Evolutionary conservation across 495 filamentous ascomycete genomes (phyloP), one percentile per base, ranked within the genome.

Genomic region (Diplogelasinospora grovesii): DNA sequence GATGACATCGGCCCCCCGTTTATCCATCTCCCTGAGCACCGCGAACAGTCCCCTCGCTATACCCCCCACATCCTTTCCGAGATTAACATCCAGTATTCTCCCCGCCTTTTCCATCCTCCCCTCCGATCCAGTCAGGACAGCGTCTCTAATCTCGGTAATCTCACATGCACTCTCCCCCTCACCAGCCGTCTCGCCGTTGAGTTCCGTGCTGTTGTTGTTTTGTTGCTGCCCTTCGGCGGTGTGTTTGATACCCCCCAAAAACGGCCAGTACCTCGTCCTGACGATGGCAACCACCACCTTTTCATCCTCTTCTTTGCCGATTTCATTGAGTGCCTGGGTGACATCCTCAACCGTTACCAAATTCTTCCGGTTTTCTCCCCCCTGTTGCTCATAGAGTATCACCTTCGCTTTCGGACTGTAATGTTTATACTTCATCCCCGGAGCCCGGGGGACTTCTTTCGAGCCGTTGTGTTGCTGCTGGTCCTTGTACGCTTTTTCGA

Each of bases 371-470:
- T n/a, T n/a, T n/a, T n/a, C n/a, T 22, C 39, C 41, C 15, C 50
- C 45, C 48, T 44, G 50, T n/a, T 59, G 52, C 57, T 95, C 85
- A 56, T 85, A 92, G 1, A 99, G 69, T 16, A 95, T 66, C 8
- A 99, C 90, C 22, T 72, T 79, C 11, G 92, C 92, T 54, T 82
- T 84, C 0, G 92, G 92, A 15, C 89, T 93, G 56, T 99, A 99
- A 59, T 99, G 92, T 50, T 89, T 83, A 61, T 99, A 99, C 56
- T 99, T 99, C 92, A 99, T 99, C 2, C 92, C 92, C 7, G 92
- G 92, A 2, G 90, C 89, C 40, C 83, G 75, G 30, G 4, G 8
- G 28, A 6, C 28, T 2, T 15, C 28, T 31, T 31, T 8, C 28
- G 8, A 31, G 28, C 28, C 28, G 3, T 69, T 60, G 36, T 25